phyloP scores from a whole-genome alignment of 2,329 filamentous ascomycete genomes.

The Chaetomium globosum region DNA sequence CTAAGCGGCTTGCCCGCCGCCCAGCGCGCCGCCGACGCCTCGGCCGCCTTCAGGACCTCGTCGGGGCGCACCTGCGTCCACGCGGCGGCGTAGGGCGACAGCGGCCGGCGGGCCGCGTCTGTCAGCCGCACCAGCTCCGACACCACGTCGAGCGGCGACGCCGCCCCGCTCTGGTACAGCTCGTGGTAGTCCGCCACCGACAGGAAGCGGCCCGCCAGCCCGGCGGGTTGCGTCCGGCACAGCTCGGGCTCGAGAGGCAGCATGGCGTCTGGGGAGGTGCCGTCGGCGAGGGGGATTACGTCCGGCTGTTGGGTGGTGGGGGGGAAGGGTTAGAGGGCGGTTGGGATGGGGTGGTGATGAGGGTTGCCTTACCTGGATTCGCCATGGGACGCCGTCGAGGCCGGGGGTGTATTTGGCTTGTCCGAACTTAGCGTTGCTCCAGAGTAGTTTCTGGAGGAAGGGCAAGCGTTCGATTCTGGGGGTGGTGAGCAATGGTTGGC shows the following conservation, averaged over 20 bases:
- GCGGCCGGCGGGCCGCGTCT: constrained; percentile 56
- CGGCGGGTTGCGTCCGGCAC: constrained; percentile 46
- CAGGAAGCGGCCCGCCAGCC: constrained; percentile 59
- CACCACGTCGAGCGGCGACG: constrained; percentile 72
- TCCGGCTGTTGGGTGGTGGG: no score
- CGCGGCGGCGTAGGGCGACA: constrained; percentile 67
- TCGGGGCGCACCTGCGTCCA: constrained; percentile 71
- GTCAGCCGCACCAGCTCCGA: constrained; percentile 73
- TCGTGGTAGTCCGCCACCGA: constrained; percentile 76
- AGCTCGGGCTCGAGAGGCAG: constrained; percentile 50
- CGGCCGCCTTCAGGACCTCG: constrained; percentile 66
- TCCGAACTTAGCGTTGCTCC: constrained; percentile 66
- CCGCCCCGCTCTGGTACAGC: constrained; percentile 68
- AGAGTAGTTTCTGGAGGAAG: constrained; percentile 66
- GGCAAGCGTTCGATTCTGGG: constrained; percentile 61
- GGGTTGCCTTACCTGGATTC: constrained; percentile 51
- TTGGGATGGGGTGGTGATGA: neutral
- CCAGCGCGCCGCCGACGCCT: constrained; percentile 73
- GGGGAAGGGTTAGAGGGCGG: neutral
- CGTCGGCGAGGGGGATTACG: constrained; percentile 55
- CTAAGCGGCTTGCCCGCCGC: constrained; percentile 66
- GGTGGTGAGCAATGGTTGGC: constrained; percentile 4
- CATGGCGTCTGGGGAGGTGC: constrained; percentile 39
- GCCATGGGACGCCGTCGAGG: constrained; percentile 50
- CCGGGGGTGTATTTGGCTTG: constrained; percentile 51